phyloP scores from a whole-genome alignment of 139 green algal species.

The Chlamydomonas eustigma region DNA sequence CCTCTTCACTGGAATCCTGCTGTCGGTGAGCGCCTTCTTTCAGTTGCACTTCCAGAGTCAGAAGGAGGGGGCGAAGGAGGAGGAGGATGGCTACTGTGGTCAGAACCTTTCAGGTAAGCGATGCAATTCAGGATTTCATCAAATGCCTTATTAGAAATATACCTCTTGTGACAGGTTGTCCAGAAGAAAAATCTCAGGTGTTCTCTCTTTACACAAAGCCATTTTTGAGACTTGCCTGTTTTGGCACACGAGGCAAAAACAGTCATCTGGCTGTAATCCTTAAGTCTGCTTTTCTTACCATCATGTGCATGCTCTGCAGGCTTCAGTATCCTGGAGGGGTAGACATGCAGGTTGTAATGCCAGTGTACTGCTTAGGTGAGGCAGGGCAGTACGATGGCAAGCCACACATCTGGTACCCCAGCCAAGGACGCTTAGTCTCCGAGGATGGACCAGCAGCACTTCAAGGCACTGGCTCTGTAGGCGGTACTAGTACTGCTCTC shows the following conservation, averaged over 20 bases:
- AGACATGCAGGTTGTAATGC: constrained; percentile 27
- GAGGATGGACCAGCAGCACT: too few species aligned
- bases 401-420: neutral
- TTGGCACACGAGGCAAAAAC: too few species aligned
- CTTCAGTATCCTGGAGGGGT: constrained; percentile 18
- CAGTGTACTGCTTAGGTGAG: constrained; percentile 26
- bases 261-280: too few species aligned
- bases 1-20: constrained; percentile 26
- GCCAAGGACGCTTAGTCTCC: too few species aligned
- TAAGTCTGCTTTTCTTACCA: too few species aligned
- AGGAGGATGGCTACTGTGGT: neutral
- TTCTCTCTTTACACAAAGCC: too few species aligned
- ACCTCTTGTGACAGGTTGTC: too few species aligned
- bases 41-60: constrained; percentile 14
- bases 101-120: constrained; percentile 11
- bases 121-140: neutral
- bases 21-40: constrained; percentile 15
- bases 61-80: neutral
- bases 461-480: too few species aligned
- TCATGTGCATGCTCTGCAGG: neutral
- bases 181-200: too few species aligned
- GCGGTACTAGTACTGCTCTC: too few species aligned
- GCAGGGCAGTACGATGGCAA: constrained; percentile 1
- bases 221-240: too few species aligned
- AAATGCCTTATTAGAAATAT: neutral